Evolutionary conservation across 176 grass and related monocot species (phyloP), one percentile per base, ranked within the genome.

Genomic region (Alopecurus myosuroides): DNA sequence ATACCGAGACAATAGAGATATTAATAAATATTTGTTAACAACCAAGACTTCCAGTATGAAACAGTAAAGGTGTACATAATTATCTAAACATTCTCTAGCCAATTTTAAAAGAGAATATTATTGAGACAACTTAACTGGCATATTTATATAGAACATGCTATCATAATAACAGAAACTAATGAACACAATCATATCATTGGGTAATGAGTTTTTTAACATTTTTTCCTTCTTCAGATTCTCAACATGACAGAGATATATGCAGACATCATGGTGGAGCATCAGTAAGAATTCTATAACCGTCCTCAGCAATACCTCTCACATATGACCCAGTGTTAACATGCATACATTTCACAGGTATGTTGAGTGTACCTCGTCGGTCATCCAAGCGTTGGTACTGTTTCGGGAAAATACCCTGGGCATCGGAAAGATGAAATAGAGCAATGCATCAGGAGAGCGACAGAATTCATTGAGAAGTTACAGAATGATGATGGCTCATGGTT

Each of bases 401-500:
- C 70, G 17, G 64, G 84, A 77, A 85, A 77, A 26, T 81, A 92
- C 72, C 93, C 93, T 46, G 42, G 12, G 11, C 90, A 95, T 80
- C 84, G 82, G n/a, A 86, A 63, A 77, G 62, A 79, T 60, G 90
- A 94, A 67, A 86, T 92, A 90, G 85, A 94, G 61, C 53, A 80
- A 9, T 90, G 87, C 42, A 88, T 95, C 23, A 83, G 28, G 77
- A 87, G 49, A 20, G 88, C 85, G 4, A 83, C 74, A 77, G 31
- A 81, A 7, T 92, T 87, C 85, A 83, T 95, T 9, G 81, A 92
- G 84, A 92, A 86, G 65, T 80, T 42, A 45, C 93, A 95, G 84
- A 92, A 95, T 36, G 77, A 85, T 74, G 90, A 95, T 78, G 93
- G 93, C 10, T 95, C 93, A 88, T 95, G 93, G 93, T 95, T 3